Evolutionary conservation across 768 basidiomycete genomes (phyloP).

Genomic region (Glaciozyma martinii): DNA sequence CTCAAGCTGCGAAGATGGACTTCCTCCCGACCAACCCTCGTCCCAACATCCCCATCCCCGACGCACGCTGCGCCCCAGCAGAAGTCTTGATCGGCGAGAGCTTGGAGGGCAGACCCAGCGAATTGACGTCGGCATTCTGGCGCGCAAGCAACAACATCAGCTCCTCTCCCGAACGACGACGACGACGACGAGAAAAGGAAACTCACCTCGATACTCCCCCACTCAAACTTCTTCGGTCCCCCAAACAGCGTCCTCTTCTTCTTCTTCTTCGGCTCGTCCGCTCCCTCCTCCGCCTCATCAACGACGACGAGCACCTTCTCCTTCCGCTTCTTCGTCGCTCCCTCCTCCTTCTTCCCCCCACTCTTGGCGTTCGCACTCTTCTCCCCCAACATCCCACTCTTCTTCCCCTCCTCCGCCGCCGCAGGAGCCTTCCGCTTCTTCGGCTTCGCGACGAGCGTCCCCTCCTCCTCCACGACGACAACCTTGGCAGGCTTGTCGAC

Average conservation of each 20-base stretch:
- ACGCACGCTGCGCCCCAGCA: neutral
- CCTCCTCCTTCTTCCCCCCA: conserved; percentile 3
- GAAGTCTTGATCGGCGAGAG: conserved; percentile 26
- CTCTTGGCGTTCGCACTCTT: neutral
- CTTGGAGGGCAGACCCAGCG: conserved; percentile 10
- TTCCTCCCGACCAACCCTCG: neutral
- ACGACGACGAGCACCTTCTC: neutral
- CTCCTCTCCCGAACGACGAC: neutral
- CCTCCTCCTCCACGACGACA: neutral
- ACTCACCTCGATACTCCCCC: conserved; percentile 23
- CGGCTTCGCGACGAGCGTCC: neutral
- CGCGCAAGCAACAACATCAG: neutral
- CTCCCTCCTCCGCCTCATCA: neutral
- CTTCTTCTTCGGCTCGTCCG: conserved; percentile 19
- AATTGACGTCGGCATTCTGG: conserved; percentile 24
- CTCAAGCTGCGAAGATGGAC: neutral
- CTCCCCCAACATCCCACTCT: conserved; percentile 1
- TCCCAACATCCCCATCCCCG: neutral
- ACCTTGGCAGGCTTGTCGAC: neutral
- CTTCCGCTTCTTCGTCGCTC: neutral
- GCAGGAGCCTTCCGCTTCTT: conserved; percentile 8
- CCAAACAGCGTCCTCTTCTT: conserved; percentile 23
- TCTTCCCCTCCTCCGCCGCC: neutral
- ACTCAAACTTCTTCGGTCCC: conserved; percentile 11
- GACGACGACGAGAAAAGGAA: neutral